Base-by-base conservation (phyloP, 352 stramenopile genomes). In the Phytophthora citrophthora region DNA sequence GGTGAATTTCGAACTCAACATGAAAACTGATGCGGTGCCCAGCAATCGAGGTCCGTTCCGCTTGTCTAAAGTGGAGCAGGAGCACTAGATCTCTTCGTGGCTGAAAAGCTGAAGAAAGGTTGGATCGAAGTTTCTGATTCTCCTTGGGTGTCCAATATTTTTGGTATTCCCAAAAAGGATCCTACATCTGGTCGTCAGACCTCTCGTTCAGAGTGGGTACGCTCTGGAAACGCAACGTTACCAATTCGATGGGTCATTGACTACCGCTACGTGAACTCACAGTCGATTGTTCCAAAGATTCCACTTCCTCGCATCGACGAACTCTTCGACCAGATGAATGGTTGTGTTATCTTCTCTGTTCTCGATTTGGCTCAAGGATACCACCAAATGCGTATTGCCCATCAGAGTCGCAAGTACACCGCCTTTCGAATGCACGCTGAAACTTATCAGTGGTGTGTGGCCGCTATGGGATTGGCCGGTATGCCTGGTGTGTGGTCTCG, bases 361-460 rank as follows among this genome's bases (percentile, higher is more conserved):
- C 64, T 81, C 13, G 68, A 77, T 48, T 41, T 75, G 0, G 58
- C 64, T 4, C 64, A 73, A 64, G 69, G 68, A 31, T 74, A 81
- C 45, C 68, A 76, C 47, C 56, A 77, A n/a, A 76, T 76, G 68
- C 31, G 15, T 32, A 16, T 60, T 18, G 20, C 58, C 18, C 1
- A 43, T 53, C 15, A 43, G 11, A 43, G 36, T 39, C 45, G 54
- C 10, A 38, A 62, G 59, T 81, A 74, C 29, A 76, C 61, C 13
- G 67, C 71, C 5, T 83, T 83, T n/a, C 56, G 68, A 4, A 74
- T 64, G 1, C 44, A 76, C 38, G 31, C 52, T n/a, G 68, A 81
- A 47, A 79, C 60, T 10, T 76, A 77, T 61, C 68, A 84, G 32
- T 81, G 68, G 68, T 77, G 53, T 57, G 66, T 81, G 10, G 70